phyloP scores from a whole-genome alignment of 805 yeast species.

The Wilhelminamyces savonicus region DNA sequence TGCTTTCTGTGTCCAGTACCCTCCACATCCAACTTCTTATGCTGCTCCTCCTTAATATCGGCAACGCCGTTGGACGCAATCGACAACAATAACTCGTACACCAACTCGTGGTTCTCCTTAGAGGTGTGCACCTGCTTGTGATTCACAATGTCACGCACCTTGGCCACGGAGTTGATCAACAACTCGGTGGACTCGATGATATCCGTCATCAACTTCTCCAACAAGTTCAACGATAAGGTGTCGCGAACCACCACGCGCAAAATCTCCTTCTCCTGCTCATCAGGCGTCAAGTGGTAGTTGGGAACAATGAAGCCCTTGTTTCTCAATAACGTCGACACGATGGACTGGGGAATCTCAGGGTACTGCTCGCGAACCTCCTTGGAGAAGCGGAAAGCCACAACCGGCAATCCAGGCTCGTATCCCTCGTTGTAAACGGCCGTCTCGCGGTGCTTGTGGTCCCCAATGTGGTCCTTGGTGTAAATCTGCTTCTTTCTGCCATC shows the following conservation, averaged over 20 bases:
- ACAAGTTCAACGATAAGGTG: conserved; percentile 49
- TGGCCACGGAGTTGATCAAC: conserved; percentile 42
- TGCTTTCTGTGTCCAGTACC: conserved; percentile 16
- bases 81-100: conserved; percentile 45
- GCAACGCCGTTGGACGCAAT: conserved; percentile 53
- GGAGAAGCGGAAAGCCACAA: conserved; percentile 77
- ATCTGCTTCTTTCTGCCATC: conserved; percentile 8
- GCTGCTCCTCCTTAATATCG: conserved; percentile 21
- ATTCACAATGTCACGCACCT: conserved; percentile 23
- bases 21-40: conserved; percentile 11
- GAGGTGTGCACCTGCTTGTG: conserved; percentile 10
- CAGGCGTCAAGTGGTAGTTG: conserved; percentile 78
- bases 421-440: conserved; percentile 28
- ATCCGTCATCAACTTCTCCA: conserved; percentile 47
- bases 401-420: conserved; percentile 78
- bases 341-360: conserved; percentile 79
- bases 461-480: conserved; percentile 10
- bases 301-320: conserved; percentile 80
- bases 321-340: conserved; percentile 67
- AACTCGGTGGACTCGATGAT: conserved; percentile 47
- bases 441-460: conserved; percentile 4
- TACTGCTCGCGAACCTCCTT: conserved; percentile 48
- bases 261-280: conserved; percentile 52
- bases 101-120: conserved; percentile 24
- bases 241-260: conserved; percentile 79